phyloP scores from a whole-genome alignment of 2,329 filamentous ascomycete genomes.

The Cladosporium sp. region DNA sequence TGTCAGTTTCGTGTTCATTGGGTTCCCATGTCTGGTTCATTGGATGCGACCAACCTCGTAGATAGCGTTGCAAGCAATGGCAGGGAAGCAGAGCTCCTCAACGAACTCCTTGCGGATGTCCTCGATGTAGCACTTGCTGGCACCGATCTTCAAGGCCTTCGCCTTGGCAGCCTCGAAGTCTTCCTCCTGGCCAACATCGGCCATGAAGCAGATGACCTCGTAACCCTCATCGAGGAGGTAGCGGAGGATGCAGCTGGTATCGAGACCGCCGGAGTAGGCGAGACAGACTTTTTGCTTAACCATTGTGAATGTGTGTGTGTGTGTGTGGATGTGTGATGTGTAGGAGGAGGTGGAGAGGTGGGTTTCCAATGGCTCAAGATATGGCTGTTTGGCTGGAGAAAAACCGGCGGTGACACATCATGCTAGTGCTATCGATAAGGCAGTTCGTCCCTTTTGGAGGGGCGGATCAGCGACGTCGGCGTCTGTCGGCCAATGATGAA shows the following conservation, averaged over 20 bases:
- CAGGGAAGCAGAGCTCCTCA: conserved; percentile 74
- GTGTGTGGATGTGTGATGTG: conserved; percentile 3
- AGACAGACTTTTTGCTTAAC: conserved; percentile 45
- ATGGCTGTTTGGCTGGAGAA: neutral
- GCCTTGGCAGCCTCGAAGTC: conserved; percentile 68
- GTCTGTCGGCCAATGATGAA: neutral
- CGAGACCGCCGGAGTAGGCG: conserved; percentile 53
- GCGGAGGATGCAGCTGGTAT: conserved; percentile 55
- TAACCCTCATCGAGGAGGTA: conserved; percentile 49
- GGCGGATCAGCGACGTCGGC: neutral
- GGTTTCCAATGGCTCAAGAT: neutral
- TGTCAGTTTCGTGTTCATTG: neutral
- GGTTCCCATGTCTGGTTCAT: neutral
- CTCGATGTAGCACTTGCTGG: conserved; percentile 57
- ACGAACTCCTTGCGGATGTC: conserved; percentile 69
- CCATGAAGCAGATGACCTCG: conserved; percentile 64
- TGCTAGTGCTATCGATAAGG: neutral
- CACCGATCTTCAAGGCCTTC: conserved; percentile 68
- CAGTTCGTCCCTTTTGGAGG: neutral
- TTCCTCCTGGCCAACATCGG: conserved; percentile 61
- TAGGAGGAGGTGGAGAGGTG: neutral
- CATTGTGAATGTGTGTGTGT: conserved; percentile 27
- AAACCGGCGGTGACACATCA: conserved; percentile 6
- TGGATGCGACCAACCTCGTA: conserved; percentile 37
- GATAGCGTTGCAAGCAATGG: conserved; percentile 64